Evolutionary conservation across 352 stramenopile species (phyloP).

Genomic region (Phytopythium chamaehyphon): DNA sequence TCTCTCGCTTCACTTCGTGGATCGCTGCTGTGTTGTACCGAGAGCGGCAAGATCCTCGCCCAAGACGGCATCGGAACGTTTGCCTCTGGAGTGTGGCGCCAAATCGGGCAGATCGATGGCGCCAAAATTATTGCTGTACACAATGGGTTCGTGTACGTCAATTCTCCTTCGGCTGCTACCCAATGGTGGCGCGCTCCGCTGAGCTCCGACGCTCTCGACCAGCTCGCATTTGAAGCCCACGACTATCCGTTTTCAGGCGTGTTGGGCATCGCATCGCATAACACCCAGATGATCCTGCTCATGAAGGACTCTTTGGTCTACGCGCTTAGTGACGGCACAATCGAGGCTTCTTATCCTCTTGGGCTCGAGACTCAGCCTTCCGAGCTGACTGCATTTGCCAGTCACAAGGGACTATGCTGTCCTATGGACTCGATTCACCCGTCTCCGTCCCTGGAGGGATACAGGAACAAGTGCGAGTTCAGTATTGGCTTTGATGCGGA

Average conservation of each 20-base stretch:
- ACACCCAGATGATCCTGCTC: slow-evolving; percentile 68
- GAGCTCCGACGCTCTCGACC: slow-evolving; percentile 40
- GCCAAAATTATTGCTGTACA: slow-evolving; percentile 57
- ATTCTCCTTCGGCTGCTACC: slow-evolving; percentile 10
- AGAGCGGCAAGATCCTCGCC: slow-evolving; percentile 55
- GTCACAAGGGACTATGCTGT: slow-evolving; percentile 82
- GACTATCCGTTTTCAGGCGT: slow-evolving; percentile 17
- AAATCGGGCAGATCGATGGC: slow-evolving; percentile 38
- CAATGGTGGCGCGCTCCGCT: slow-evolving; percentile 56
- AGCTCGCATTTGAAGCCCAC: slow-evolving; percentile 40
- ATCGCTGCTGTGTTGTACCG: slow-evolving; percentile 58
- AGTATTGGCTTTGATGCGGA: slow-evolving; percentile 88
- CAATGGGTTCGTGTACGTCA: slow-evolving; percentile 68
- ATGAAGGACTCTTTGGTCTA: slow-evolving; percentile 37
- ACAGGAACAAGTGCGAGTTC: slow-evolving; percentile 98
- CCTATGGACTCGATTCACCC: slow-evolving; percentile 83
- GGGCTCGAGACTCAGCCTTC: slow-evolving; percentile 9
- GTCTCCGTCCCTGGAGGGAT: slow-evolving; percentile 83
- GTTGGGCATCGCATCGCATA: slow-evolving; percentile 71
- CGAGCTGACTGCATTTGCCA: slow-evolving; percentile 58
- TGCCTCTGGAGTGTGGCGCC: slow-evolving; percentile 54
- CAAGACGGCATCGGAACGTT: slow-evolving; percentile 62
- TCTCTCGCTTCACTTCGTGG: slow-evolving; percentile 67
- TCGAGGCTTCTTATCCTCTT: slow-evolving; percentile 33
- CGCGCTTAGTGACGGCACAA: slow-evolving; percentile 23